Conservation (phyloP, 2,329 filamentous ascomycete genomes). For the Diaporthe sp. region DNA sequence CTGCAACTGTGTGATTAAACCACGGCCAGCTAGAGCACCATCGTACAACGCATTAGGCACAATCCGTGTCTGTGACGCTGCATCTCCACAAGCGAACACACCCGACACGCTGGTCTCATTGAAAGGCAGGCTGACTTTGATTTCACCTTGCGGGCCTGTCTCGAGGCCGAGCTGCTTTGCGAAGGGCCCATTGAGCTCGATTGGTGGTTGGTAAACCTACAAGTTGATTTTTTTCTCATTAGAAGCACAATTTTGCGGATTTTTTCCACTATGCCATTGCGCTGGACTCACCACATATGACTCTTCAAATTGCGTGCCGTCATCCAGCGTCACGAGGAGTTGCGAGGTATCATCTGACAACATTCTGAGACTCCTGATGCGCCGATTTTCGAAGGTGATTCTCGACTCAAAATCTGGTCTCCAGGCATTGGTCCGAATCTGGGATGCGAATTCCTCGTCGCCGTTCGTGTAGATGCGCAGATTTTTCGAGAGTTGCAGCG, state of each 20-base stretch:
- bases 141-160: conserved; percentile 29
- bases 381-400: conserved; percentile 30
- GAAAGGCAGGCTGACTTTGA: conserved; percentile 28
- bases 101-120: conserved; percentile 35
- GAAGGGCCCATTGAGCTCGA: conserved; percentile 34
- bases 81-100: conserved; percentile 38
- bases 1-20: conserved; percentile 32
- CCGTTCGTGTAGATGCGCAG: conserved; percentile 37
- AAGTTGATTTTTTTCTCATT: not conserved
- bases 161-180: conserved; percentile 27
- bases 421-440: not conserved
- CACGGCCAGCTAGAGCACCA: conserved; percentile 25
- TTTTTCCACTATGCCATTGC: too few relatives aligned
- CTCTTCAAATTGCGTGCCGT: conserved; percentile 34
- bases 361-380: conserved; percentile 34
- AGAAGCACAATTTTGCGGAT: not conserved
- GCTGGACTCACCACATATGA: conserved; percentile 20
- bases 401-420: conserved; percentile 32
- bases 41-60: conserved; percentile 33
- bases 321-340: conserved; percentile 35
- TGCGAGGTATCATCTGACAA: conserved; percentile 26
- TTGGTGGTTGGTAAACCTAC: conserved; percentile 12
- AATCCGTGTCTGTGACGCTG: conserved; percentile 12
- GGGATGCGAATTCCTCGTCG: conserved; percentile 6
- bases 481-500: conserved; percentile 31